These are phyloP conservation scores for Medicago ruthenica DNA, from an alignment of 306 rosid genomes.

Conservation along the genomic window DNA sequence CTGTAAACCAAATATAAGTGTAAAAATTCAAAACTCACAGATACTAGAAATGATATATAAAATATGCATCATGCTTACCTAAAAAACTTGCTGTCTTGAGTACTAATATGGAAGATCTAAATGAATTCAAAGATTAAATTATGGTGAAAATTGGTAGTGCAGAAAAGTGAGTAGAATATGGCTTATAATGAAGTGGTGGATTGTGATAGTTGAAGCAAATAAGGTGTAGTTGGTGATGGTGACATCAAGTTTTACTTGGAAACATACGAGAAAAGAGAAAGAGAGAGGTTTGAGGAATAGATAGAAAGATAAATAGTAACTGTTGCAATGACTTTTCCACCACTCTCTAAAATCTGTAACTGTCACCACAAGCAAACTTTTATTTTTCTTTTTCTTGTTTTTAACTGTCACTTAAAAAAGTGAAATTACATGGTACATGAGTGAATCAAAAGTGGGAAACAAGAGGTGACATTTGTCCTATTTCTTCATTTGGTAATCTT, in stretches of 20 bases:
- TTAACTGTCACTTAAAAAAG: constrained; percentile 41
- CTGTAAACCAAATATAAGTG: background rate
- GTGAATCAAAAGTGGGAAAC: constrained; percentile 27
- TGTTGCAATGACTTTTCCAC: constrained; percentile 65
- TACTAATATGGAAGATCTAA: background rate
- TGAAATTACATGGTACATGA: constrained; percentile 15
- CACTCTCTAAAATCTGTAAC: constrained; percentile 45
- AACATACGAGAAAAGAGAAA: constrained; percentile 16
- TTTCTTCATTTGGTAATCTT: background rate
- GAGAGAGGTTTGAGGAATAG: constrained; percentile 45
- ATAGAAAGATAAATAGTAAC: constrained; percentile 40
- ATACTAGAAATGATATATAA: background rate
- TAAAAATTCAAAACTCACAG: constrained; percentile 28
- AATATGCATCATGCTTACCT: constrained; percentile 42
- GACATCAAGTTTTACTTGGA: constrained; percentile 48
- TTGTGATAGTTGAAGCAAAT: constrained; percentile 61
- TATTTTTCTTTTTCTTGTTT: constrained; percentile 32
- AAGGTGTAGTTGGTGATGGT: constrained; percentile 58
- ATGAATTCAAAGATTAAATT: constrained; percentile 42
- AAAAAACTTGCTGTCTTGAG: constrained; percentile 42
- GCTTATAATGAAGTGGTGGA: constrained; percentile 34
- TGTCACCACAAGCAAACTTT: constrained; percentile 41
- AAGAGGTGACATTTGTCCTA: constrained; percentile 27
- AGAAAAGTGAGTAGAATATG: constrained; percentile 33
- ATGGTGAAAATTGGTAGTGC: constrained; percentile 21